These are phyloP conservation scores for Eucalyptus decipiens DNA, from an alignment of 345 rosid genomes.

Conservation along the genomic window DNA sequence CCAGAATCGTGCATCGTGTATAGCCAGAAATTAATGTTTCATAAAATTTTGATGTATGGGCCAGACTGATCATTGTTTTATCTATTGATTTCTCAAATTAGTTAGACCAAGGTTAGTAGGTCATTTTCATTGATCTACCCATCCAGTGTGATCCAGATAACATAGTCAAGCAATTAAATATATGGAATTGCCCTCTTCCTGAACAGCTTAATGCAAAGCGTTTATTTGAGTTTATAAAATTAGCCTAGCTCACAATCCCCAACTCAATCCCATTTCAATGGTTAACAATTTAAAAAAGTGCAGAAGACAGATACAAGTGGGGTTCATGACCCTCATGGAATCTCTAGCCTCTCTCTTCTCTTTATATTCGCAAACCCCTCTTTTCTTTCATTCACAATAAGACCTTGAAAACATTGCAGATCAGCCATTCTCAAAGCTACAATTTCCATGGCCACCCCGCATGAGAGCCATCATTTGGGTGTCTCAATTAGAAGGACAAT, in stretches of 20 bases:
- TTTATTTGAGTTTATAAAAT: background rate
- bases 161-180: background rate
- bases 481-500: slow-evolving; percentile 11
- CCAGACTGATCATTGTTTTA: background rate
- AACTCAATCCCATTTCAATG: background rate
- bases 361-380: slow-evolving; percentile 1
- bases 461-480: background rate
- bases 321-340: background rate
- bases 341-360: background rate
- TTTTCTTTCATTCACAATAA: background rate
- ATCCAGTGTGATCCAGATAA: slow-evolving; percentile 12
- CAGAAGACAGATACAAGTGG: background rate
- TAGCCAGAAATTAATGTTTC: background rate
- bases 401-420: background rate
- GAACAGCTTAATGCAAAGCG: slow-evolving; percentile 1
- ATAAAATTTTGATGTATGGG: background rate
- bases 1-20: background rate
- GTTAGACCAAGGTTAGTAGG: background rate
- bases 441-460: slow-evolving; percentile 7
- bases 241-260: background rate
- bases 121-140: background rate
- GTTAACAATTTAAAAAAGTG: background rate
- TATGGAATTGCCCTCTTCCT: background rate
- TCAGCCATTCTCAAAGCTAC: background rate
- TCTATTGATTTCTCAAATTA: background rate